Base-by-base conservation (phyloP, 306 rosid species). In the Leucaena leucocephala region DNA sequence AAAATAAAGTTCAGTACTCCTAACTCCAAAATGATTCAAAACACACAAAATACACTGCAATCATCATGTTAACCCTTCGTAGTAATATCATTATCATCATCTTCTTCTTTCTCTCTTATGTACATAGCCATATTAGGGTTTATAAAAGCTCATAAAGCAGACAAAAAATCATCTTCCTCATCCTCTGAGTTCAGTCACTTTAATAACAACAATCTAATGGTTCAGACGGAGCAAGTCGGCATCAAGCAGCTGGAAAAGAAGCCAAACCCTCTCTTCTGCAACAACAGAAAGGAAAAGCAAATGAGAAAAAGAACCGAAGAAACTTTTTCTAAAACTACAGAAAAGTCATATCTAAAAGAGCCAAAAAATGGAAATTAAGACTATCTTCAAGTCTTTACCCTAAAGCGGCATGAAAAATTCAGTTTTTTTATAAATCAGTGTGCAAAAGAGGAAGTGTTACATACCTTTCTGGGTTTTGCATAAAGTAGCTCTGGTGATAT, bases 181-280 rank as follows among this genome's bases (percentile, higher is more conserved):
- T 21, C 5, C 21, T 2, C 22, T 7, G 33, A 57, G 14, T 57
- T 19, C 35, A 55, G 34, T 57, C 34, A 22, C 64, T 58, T 58
- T 21, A 21, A 58, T 21, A 55, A 4, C 5, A 39, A 39, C 4
- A 4, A 39, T 39, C 43, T 39, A 4, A 10, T 6, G 11, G 46
- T 66, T 94, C 90, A 92, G 7, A 83, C 87, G 84, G 84, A 82
- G 84, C 98, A 94, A 19, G 91, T 55, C 35, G 97, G 98, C 78
- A 89, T 68, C 79, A 90, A 87, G 90, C 98, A 94, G 86, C 91
- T 82, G 85, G 88, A 79, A 79, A 92, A 84, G 82, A 90, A 87
- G 15, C 96, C 63, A 80, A 90, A 21, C 16, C 94, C 94, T 68
- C 94, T 86, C 89, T 87, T 92, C 97, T 92, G 97, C 91, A 83